Conservation (phyloP, 129 eudicot species). For the Tagetes erecta region DNA sequence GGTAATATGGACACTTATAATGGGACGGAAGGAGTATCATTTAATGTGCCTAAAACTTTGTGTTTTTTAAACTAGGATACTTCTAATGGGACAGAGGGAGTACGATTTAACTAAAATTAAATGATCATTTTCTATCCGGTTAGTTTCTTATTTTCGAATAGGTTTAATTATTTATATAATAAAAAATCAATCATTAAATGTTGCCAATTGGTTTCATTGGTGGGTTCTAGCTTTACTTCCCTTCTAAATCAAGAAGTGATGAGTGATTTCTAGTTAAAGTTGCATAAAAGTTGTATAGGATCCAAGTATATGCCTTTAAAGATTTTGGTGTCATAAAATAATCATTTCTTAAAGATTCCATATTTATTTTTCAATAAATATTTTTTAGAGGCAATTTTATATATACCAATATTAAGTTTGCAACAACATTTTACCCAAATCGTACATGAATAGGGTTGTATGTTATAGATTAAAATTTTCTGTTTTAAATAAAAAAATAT, state of each 20-base stretch:
- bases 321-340: background rate
- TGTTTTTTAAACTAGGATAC: too few relatives aligned
- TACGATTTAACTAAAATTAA: too few relatives aligned
- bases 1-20: too few relatives aligned
- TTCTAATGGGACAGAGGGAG: too few relatives aligned
- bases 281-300: slow-evolving; percentile 23
- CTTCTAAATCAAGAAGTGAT: slow-evolving; percentile 40
- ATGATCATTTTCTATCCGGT: background rate
- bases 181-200: too few relatives aligned
- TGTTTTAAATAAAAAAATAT: too few relatives aligned
- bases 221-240: slow-evolving; percentile 34
- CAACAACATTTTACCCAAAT: too few relatives aligned
- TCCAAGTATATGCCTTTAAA: slow-evolving; percentile 18
- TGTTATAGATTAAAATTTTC: too few relatives aligned
- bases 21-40: too few relatives aligned
- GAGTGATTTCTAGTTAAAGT: slow-evolving; percentile 30
- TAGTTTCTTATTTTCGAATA: background rate
- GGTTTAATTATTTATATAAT: background rate
- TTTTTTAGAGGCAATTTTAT: background rate
- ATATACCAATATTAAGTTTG: too few relatives aligned
- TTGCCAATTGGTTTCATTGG: background rate
- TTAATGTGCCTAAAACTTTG: too few relatives aligned
- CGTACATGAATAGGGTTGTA: too few relatives aligned
- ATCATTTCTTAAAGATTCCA: slow-evolving; percentile 20
- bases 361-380: background rate